These are phyloP conservation scores for Plantago lanceolata DNA, from an alignment of 305 asterid species.

Conservation along the genomic window DNA sequence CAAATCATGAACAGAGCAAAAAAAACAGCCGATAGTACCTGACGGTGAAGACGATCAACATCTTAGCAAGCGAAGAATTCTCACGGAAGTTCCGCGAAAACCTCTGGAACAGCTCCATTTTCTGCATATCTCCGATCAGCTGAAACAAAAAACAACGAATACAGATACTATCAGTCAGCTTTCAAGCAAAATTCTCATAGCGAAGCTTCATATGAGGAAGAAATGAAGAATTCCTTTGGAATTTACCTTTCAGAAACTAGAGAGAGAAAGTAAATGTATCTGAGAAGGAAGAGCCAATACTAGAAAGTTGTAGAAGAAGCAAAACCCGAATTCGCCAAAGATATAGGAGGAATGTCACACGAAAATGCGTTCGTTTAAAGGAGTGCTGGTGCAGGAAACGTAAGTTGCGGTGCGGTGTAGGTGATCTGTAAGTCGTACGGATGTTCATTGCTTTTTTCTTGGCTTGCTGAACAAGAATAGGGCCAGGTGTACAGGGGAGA, in stretches of 20 bases:
- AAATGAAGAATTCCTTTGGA: too few relatives aligned
- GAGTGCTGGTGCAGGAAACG: neutral
- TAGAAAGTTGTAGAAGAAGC: neutral
- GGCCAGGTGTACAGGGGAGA: neutral
- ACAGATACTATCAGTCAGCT: neutral
- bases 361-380: too few relatives aligned
- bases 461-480: conserved; percentile 14
- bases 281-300: neutral
- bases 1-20: neutral
- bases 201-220: neutral
- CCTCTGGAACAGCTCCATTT: conserved; percentile 49
- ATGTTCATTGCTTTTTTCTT: neutral
- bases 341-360: neutral
- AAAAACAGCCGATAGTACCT: conserved; percentile 33
- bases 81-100: conserved; percentile 55
- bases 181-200: neutral
- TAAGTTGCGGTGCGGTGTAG: neutral
- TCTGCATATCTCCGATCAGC: conserved; percentile 36
- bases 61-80: conserved; percentile 54
- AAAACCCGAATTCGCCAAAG: neutral
- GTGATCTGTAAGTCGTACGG: conserved; percentile 2
- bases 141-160: conserved; percentile 19
- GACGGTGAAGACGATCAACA: conserved; percentile 59
- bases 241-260: conserved; percentile 1
- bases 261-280: neutral